These are phyloP conservation scores for Calophaca sinica DNA, from an alignment of 306 rosid species.

Conservation along the genomic window DNA sequence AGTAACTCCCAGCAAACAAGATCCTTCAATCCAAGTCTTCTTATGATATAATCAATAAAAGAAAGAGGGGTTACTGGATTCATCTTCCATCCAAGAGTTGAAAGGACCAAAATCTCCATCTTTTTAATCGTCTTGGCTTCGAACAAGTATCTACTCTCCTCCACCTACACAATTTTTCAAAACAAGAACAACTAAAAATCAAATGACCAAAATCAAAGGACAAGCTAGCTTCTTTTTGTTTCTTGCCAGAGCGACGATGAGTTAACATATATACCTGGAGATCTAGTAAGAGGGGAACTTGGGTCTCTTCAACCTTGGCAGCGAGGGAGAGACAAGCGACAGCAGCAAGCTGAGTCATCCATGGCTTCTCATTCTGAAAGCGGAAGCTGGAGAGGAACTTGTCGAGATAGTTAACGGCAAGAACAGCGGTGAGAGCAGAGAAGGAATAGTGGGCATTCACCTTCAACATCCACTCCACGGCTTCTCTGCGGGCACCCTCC, in stretches of 20 bases:
- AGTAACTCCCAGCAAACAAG: constrained; percentile 71
- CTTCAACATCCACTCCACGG: constrained; percentile 76
- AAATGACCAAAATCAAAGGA: background rate
- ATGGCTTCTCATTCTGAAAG: constrained; percentile 70
- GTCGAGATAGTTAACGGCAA: constrained; percentile 83
- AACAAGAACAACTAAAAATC: background rate
- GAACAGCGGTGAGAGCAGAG: constrained; percentile 75
- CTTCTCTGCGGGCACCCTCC: constrained; percentile 62
- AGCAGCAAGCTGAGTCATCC: constrained; percentile 89
- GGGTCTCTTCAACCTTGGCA: constrained; percentile 89
- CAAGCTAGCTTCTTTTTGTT: background rate
- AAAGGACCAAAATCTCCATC: constrained; percentile 92
- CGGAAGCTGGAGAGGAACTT: constrained; percentile 64
- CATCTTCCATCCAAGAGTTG: constrained; percentile 93
- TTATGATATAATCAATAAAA: constrained; percentile 68
- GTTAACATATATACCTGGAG: constrained; percentile 63
- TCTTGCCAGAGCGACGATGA: no score
- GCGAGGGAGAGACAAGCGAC: constrained; percentile 88
- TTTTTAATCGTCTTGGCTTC: constrained; percentile 79
- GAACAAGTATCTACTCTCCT: constrained; percentile 64
- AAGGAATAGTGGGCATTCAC: constrained; percentile 71
- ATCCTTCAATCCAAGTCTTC: constrained; percentile 75
- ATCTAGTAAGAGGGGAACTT: constrained; percentile 79
- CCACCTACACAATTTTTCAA: constrained; percentile 59
- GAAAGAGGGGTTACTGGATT: constrained; percentile 83